A percentile compares a stretch with the other conserved stretches of the same genome.
Conservation (phyloP, 176 grass and related monocot species). For the maize (Zea mays) region DNA sequence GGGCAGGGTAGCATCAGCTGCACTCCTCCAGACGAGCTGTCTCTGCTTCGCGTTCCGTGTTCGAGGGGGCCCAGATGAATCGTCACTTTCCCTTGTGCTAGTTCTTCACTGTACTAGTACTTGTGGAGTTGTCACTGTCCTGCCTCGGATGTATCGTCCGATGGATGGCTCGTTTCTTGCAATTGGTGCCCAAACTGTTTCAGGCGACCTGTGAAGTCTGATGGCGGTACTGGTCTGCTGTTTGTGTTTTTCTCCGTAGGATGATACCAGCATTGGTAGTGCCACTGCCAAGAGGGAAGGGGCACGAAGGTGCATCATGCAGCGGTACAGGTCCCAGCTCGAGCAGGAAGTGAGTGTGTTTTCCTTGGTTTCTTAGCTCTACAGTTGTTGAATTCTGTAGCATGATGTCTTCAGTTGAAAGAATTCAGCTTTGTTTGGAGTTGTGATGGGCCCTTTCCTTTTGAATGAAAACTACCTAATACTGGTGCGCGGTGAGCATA, state of each 20-base stretch:
- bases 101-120: constrained; percentile 15
- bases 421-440: neutral
- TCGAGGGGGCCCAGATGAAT: constrained; percentile 32
- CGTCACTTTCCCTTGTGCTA: constrained; percentile 40
- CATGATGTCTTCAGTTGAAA: neutral
- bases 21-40: constrained; percentile 7
- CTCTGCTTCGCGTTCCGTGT: constrained; percentile 16
- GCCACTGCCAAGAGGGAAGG: constrained; percentile 42
- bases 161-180: constrained; percentile 16
- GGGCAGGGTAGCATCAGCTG: neutral
- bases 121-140: neutral
- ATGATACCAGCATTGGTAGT: constrained; percentile 45
- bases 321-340: constrained; percentile 64
- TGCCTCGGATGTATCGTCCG: no score
- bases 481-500: neutral
- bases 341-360: constrained; percentile 70
- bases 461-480: neutral
- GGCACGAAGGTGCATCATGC: constrained; percentile 36
- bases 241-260: constrained; percentile 39
- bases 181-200: constrained; percentile 3
- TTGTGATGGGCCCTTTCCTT: neutral
- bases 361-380: constrained; percentile 13
- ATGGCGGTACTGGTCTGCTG: neutral
- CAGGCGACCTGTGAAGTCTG: constrained; percentile 14
- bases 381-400: neutral